Conservation (phyloP, 2,329 filamentous ascomycete genomes). For the Aspergillus latus region DNA sequence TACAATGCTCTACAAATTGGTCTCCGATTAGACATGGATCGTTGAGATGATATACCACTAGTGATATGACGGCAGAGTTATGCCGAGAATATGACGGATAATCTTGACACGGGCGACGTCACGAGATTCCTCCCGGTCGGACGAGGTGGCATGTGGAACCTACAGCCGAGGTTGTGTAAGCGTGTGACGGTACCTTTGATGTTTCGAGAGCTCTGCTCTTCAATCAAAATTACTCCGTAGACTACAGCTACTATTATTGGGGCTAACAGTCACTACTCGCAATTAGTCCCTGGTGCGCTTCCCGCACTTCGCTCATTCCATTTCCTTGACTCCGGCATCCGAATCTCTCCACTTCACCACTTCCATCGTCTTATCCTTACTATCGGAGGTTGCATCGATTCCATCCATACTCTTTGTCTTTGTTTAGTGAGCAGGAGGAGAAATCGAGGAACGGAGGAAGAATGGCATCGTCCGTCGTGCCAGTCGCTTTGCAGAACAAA, state of each 20-base stretch:
- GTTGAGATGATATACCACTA: background rate
- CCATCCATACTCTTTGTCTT: background rate
- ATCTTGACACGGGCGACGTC: background rate
- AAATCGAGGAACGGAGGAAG: constrained; percentile 8
- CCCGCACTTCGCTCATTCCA: background rate
- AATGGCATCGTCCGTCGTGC: constrained; percentile 45
- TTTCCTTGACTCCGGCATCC: constrained; percentile 19
- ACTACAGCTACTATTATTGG: background rate
- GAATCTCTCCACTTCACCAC: constrained; percentile 14
- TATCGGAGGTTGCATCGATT: constrained; percentile 7
- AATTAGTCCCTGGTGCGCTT: background rate
- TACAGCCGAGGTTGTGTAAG: constrained; percentile 13
- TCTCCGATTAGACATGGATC: background rate
- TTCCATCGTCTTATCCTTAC: background rate
- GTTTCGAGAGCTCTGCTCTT: background rate
- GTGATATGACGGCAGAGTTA: background rate
- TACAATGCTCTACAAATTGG: background rate
- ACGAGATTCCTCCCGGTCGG: background rate
- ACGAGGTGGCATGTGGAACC: constrained; percentile 15
- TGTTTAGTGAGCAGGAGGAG: background rate
- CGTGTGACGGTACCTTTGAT: background rate
- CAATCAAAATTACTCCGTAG: background rate
- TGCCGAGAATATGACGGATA: background rate
- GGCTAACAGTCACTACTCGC: background rate
- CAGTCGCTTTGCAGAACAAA: constrained; percentile 47